phyloP scores from a whole-genome alignment of 2,329 filamentous ascomycete genomes.

The Aspergillus ochraceoroseus region DNA sequence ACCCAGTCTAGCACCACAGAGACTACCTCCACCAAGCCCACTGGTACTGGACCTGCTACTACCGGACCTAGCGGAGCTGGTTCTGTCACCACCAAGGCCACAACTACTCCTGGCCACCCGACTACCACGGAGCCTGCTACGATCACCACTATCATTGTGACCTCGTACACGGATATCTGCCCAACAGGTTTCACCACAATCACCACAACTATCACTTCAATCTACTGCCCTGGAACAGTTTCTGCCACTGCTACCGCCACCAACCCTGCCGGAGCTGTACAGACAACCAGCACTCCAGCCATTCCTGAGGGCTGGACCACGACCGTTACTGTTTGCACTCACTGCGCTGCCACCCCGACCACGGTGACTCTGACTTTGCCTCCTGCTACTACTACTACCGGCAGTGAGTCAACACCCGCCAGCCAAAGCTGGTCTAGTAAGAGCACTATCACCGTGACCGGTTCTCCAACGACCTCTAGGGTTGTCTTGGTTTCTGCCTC shows the following conservation, averaged over 20 bases:
- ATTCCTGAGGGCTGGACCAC: conserved; percentile 41
- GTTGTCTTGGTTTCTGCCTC: conserved; percentile 4
- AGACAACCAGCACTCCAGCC: conserved; percentile 15
- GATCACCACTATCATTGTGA: conserved; percentile 38
- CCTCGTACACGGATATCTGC: conserved; percentile 42
- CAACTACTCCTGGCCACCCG: conserved; percentile 3
- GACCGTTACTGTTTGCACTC: conserved; percentile 39
- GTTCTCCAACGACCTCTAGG: conserved; percentile 6
- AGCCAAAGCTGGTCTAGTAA: conserved; percentile 3
- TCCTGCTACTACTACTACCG: conserved; percentile 14
- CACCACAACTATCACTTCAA: conserved; percentile 38
- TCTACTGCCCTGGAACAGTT: conserved; percentile 33
- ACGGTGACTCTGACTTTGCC: conserved; percentile 38
- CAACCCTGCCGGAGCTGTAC: conserved; percentile 17
- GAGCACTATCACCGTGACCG: neutral
- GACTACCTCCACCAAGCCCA: neutral
- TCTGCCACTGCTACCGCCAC: conserved; percentile 28
- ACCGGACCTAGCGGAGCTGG: neutral
- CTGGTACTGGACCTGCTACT: conserved; percentile 2
- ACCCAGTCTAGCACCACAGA: neutral
- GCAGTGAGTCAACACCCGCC: neutral
- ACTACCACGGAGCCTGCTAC: conserved; percentile 24
- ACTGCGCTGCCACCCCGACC: conserved; percentile 37
- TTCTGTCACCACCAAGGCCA: neutral
- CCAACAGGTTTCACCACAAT: conserved; percentile 43